A percentile compares a stretch with the other conserved stretches of the same genome.
These are phyloP conservation scores for Tricholoma hemisulphureum DNA, from an alignment of 768 basidiomycete species.

Conservation along the genomic window DNA sequence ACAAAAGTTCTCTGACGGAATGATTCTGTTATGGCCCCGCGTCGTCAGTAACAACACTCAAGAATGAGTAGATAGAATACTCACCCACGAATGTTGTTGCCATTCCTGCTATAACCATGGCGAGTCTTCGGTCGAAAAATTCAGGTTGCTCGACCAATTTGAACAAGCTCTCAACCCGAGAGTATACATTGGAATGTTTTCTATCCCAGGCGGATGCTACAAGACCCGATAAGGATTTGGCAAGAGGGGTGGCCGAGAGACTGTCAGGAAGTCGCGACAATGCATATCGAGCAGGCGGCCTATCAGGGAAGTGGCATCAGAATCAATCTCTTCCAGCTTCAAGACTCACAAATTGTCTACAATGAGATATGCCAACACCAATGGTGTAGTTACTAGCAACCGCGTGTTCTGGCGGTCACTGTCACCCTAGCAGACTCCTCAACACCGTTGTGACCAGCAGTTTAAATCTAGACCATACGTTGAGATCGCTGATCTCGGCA, in stretches of 20 bases:
- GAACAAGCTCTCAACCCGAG: slow-evolving; percentile 42
- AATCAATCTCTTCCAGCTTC: not conserved
- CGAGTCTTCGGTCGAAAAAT: slow-evolving; percentile 47
- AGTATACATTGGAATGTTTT: slow-evolving; percentile 55
- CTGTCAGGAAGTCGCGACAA: slow-evolving; percentile 53
- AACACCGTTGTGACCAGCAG: not conserved
- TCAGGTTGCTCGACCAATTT: slow-evolving; percentile 41
- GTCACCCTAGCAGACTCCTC: slow-evolving; percentile 16
- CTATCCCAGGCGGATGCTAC: slow-evolving; percentile 52
- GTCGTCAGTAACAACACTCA: slow-evolving; percentile 1
- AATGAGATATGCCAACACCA: slow-evolving; percentile 66
- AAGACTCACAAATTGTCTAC: slow-evolving; percentile 57
- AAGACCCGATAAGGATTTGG: slow-evolving; percentile 46
- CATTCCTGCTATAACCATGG: slow-evolving; percentile 43
- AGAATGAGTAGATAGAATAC: slow-evolving; percentile 18
- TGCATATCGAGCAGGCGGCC: slow-evolving; percentile 59
- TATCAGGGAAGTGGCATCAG: slow-evolving; percentile 21
- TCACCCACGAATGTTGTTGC: slow-evolving; percentile 52
- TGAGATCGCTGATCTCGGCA: slow-evolving; percentile 55
- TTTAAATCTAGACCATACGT: slow-evolving; percentile 32
- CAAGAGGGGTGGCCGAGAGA: slow-evolving; percentile 42
- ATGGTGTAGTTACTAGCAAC: slow-evolving; percentile 54
- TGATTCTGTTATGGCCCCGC: slow-evolving; percentile 37
- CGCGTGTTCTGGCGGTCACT: slow-evolving; percentile 42
- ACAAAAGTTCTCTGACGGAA: slow-evolving; percentile 58